Conservation (phyloP, 2,329 filamentous ascomycete genomes). For the Exophiala aquamarina region DNA sequence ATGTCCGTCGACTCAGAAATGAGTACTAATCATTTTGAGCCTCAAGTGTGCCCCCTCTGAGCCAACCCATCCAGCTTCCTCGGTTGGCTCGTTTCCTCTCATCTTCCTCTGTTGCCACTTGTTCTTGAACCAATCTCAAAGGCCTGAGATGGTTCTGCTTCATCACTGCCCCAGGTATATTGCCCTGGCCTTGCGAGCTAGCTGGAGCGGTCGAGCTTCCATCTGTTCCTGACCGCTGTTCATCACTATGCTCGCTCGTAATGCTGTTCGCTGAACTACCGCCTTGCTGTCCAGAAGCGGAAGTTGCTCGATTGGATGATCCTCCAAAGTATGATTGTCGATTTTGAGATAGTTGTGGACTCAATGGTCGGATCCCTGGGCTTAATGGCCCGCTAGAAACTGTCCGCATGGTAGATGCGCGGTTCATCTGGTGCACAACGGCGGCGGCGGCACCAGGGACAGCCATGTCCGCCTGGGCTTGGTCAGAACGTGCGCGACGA, state of each 20-base stretch:
- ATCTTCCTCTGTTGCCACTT: constrained; percentile 47
- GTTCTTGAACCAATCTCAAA: constrained; percentile 82
- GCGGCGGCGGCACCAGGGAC: constrained; percentile 67
- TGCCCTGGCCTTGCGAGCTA: constrained; percentile 55
- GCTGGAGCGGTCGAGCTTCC: constrained; percentile 46
- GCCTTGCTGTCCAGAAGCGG: constrained; percentile 45
- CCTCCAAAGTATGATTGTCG: constrained; percentile 61
- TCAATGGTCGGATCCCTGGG: constrained; percentile 55
- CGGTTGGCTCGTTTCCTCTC: constrained; percentile 47
- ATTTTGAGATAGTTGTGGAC: constrained; percentile 39
- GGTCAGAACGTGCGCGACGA: constrained; percentile 51
- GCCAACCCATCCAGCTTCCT: constrained; percentile 48
- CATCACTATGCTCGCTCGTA: constrained; percentile 48
- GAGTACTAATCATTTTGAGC: constrained; percentile 17
- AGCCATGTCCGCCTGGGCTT: constrained; percentile 35
- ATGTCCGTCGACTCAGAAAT: background rate
- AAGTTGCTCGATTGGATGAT: constrained; percentile 32
- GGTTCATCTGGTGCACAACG: constrained; percentile 88
- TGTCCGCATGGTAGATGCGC: constrained; percentile 54
- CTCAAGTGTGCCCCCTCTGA: constrained; percentile 28
- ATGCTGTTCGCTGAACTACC: constrained; percentile 66
- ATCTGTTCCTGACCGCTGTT: constrained; percentile 43
- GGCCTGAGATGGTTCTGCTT: constrained; percentile 76
- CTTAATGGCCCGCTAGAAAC: constrained; percentile 54
- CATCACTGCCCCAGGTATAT: constrained; percentile 64